These are phyloP conservation scores for Exophiala viscosa DNA, from an alignment of 2,329 filamentous ascomycete genomes.

Conservation along the genomic window DNA sequence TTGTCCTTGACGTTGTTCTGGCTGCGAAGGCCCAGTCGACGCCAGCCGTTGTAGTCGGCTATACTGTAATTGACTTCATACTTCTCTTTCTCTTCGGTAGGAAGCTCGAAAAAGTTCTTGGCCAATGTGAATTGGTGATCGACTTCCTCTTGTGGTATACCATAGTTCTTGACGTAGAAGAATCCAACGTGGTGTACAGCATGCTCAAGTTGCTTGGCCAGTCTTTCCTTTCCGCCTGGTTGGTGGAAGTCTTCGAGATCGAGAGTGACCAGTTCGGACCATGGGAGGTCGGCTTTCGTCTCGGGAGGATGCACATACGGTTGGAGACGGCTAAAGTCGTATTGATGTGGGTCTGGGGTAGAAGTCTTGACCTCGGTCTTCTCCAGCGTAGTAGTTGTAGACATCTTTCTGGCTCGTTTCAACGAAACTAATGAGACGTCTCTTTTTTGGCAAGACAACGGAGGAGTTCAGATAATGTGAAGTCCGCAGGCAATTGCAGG, in stretches of 20 bases:
- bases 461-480: too few species aligned
- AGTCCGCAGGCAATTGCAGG: too few species aligned
- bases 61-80: slow-evolving; percentile 49
- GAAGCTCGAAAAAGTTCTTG: slow-evolving; percentile 53
- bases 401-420: too few species aligned
- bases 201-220: slow-evolving; percentile 53
- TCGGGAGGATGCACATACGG: slow-evolving; percentile 20
- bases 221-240: slow-evolving; percentile 51
- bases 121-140: slow-evolving; percentile 59
- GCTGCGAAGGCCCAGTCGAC: slow-evolving; percentile 41
- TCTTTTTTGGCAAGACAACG: too few species aligned
- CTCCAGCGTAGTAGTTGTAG: too few species aligned
- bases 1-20: slow-evolving; percentile 43
- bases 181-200: slow-evolving; percentile 52
- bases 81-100: slow-evolving; percentile 56
- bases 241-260: slow-evolving; percentile 53
- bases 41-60: slow-evolving; percentile 56
- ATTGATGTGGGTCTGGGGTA: too few species aligned
- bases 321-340: not conserved
- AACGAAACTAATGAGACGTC: too few species aligned
- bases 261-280: slow-evolving; percentile 57
- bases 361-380: too few species aligned
- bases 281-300: slow-evolving; percentile 31
- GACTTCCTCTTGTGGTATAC: slow-evolving; percentile 54
- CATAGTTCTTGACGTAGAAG: slow-evolving; percentile 61